Evolutionary conservation across 2,329 filamentous ascomycete species (phyloP).

Genomic region (Thelonectria olida): DNA sequence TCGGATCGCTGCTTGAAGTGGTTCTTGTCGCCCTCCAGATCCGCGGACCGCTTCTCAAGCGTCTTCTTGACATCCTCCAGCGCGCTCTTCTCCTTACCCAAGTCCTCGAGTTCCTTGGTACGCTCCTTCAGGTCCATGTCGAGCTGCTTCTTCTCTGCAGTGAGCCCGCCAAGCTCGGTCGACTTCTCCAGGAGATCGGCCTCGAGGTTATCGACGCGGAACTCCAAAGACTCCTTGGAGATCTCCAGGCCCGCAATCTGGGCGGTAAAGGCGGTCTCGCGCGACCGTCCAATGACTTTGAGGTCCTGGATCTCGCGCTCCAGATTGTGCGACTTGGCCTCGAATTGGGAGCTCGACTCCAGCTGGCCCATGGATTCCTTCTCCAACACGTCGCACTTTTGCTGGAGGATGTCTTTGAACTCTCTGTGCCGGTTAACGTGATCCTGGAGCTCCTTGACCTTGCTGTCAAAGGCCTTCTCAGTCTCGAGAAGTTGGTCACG

Average conservation of each 20-base stretch:
- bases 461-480: slow-evolving; percentile 30
- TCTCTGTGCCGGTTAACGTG: slow-evolving; percentile 37
- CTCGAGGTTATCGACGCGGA: slow-evolving; percentile 36
- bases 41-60: slow-evolving; percentile 18
- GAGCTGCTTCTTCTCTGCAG: slow-evolving; percentile 35
- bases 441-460: slow-evolving; percentile 40
- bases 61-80: slow-evolving; percentile 21
- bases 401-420: slow-evolving; percentile 37
- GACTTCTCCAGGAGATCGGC: slow-evolving; percentile 35
- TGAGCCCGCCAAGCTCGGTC: slow-evolving; percentile 35
- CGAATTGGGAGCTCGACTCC: slow-evolving; percentile 25
- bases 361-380: slow-evolving; percentile 29
- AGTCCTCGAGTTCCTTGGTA: slow-evolving; percentile 30
- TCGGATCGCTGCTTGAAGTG: slow-evolving; percentile 26
- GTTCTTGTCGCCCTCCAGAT: slow-evolving; percentile 24
- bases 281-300: slow-evolving; percentile 36
- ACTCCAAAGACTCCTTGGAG: slow-evolving; percentile 39
- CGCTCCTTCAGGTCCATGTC: slow-evolving; percentile 29
- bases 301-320: slow-evolving; percentile 39
- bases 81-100: slow-evolving; percentile 17
- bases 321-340: slow-evolving; percentile 39
- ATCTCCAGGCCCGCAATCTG: slow-evolving; percentile 40
- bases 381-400: slow-evolving; percentile 39
- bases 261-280: slow-evolving; percentile 38
- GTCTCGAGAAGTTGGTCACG: slow-evolving; percentile 36